Conservation (phyloP, 805 yeast genomes). For the Candida sonorensis region DNA sequence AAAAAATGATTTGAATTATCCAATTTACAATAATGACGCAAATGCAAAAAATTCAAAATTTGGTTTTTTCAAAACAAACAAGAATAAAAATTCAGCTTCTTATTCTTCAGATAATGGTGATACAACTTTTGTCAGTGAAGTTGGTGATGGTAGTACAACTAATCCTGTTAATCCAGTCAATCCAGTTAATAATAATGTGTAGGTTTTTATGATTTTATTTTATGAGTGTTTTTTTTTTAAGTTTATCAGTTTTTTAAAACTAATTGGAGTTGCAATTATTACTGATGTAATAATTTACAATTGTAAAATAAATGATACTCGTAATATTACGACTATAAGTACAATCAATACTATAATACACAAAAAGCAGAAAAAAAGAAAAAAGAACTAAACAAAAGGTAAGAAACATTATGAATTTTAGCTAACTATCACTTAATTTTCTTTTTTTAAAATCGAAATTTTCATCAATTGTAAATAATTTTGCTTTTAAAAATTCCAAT, state of each 20-base stretch:
- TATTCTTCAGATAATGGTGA: not conserved
- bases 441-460: too few relatives aligned
- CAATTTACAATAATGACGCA: slow-evolving; percentile 1
- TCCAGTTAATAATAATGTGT: slow-evolving; percentile 1
- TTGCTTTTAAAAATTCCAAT: too few relatives aligned
- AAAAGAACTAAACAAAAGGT: too few relatives aligned
- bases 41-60: slow-evolving; percentile 1
- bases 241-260: not conserved
- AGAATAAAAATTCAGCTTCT: not conserved
- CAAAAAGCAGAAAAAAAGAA: not conserved
- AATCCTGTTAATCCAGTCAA: slow-evolving; percentile 4
- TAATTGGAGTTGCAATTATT: not conserved
- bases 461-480: too few relatives aligned
- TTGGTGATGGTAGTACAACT: not conserved
- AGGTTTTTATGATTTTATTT: not conserved
- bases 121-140: not conserved
- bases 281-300: too few relatives aligned
- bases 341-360: too few relatives aligned
- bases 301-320: not conserved
- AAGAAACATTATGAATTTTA: too few relatives aligned
- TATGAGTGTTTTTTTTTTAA: not conserved
- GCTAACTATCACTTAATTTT: too few relatives aligned
- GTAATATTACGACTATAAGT: not conserved
- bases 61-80: slow-evolving; percentile 1
- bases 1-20: slow-evolving; percentile 1